These are phyloP conservation scores for Capsicum pubescens DNA, from an alignment of 257 asterid genomes.

Conservation along the genomic window DNA sequence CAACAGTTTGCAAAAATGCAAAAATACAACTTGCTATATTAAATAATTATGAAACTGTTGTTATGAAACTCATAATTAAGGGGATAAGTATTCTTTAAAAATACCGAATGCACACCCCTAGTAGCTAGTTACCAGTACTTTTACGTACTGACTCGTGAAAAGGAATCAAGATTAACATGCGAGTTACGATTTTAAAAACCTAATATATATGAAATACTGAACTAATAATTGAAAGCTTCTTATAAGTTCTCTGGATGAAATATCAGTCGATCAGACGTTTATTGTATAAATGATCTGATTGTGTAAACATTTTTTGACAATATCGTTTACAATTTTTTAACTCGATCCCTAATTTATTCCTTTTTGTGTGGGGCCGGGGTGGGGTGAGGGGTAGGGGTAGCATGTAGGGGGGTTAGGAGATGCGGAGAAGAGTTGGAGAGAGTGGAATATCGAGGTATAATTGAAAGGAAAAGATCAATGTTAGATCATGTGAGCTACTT, in stretches of 20 bases:
- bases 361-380: background rate
- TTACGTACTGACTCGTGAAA: too few species aligned
- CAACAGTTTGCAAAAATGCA: too few species aligned
- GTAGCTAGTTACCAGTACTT: too few species aligned
- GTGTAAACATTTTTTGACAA: background rate
- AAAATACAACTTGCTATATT: too few species aligned
- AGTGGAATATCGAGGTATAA: background rate
- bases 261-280: background rate
- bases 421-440: conserved; percentile 24
- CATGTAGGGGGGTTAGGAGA: background rate
- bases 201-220: background rate
- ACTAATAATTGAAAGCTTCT: background rate
- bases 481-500: conserved; percentile 33
- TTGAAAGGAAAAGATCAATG: conserved; percentile 24
- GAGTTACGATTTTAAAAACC: too few species aligned
- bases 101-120: too few species aligned
- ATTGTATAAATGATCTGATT: background rate
- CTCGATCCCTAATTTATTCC: background rate
- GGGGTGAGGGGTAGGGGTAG: background rate
- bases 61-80: too few species aligned
- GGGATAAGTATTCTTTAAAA: too few species aligned
- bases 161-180: too few species aligned
- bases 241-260: background rate
- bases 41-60: too few species aligned
- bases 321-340: too few species aligned